phyloP scores from a whole-genome alignment of 2,329 filamentous ascomycete genomes.

The Acarospora socialis region DNA sequence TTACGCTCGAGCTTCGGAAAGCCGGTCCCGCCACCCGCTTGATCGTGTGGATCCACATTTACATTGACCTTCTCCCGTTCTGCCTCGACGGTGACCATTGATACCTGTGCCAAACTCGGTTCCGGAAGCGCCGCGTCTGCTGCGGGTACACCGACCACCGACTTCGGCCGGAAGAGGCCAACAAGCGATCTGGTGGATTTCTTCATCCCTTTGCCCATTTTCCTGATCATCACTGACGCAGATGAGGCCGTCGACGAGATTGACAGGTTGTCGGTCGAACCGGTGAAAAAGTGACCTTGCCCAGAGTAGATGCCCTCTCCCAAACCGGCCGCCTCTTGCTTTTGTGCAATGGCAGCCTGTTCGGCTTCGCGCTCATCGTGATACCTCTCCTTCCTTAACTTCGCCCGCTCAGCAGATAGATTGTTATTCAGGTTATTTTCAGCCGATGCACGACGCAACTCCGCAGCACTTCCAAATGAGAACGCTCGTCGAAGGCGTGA shows the following conservation, averaged over 20 bases:
- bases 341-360: slow-evolving; percentile 78
- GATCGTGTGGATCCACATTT: slow-evolving; percentile 52
- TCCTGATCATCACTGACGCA: slow-evolving; percentile 85
- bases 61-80: slow-evolving; percentile 75
- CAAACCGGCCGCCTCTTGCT: slow-evolving; percentile 82
- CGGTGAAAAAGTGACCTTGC: slow-evolving; percentile 66
- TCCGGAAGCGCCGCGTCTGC: slow-evolving; percentile 51
- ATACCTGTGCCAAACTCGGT: slow-evolving; percentile 68
- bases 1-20: slow-evolving; percentile 77
- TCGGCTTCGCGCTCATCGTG: slow-evolving; percentile 68
- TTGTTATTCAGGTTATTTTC: slow-evolving; percentile 40
- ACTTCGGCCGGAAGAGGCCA: slow-evolving; percentile 89
- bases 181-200: slow-evolving; percentile 82
- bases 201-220: slow-evolving; percentile 99
- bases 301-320: slow-evolving; percentile 89
- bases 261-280: slow-evolving; percentile 88
- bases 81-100: slow-evolving; percentile 90
- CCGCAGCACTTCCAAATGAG: slow-evolving; percentile 89
- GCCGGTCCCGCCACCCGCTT: slow-evolving; percentile 57
- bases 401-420: slow-evolving; percentile 35
- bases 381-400: slow-evolving; percentile 50
- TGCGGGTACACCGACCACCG: slow-evolving; percentile 61
- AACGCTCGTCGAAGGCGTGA: slow-evolving; percentile 79
- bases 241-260: slow-evolving; percentile 83
- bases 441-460: slow-evolving; percentile 62